Evolutionary conservation across 2,329 filamentous ascomycete species (phyloP), one percentile per base, ranked within the genome.

Genomic region (Pseudocercospora fuligena): DNA sequence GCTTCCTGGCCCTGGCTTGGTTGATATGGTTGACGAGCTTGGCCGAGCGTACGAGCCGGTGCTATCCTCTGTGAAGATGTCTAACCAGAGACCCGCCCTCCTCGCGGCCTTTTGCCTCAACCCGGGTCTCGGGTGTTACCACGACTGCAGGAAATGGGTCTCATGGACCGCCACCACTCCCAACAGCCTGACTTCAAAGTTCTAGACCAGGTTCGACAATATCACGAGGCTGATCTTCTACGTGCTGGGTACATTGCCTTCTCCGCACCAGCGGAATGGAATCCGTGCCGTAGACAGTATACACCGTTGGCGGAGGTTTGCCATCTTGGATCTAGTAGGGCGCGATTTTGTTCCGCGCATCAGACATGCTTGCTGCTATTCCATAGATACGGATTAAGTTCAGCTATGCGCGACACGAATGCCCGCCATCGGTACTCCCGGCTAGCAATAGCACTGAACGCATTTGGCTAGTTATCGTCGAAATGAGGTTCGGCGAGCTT

Each of bases 401-500:
- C 29, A 33, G 29, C 54, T 33, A 40, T 58, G 54, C 54, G 29
- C 31, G 54, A 58, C 54, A 57, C 29, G 11, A 57, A 57, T 57
- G 53, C 49, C 27, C 16, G 53, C 16, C 27, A 33, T 33, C 16
- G 53, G 53, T 33, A 19, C 12, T 57, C 14, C 27, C 53, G 25
- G 53, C 53, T 57, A 31, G 53, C 29, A 11, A 36, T n/a, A 31
- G 53, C 53, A 57, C 53, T 57, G 53, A 36, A 33, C 53, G n/a
- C 14, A 57, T 19, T 57, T n/a, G 29, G 53, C 53, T 57, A 57
- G 53, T 12, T 16, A 36, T 57, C 21, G 29, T 57, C 16, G 53
- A 57, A 57, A 57, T 57, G 53, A 57, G 29, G 23, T 33, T 57
- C 25, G 53, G 29, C 29, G 27, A 57, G 53, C 53, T 57, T 57